Base-by-base conservation (phyloP, 2,329 filamentous ascomycete species). In the Aspergillus sp. region DNA sequence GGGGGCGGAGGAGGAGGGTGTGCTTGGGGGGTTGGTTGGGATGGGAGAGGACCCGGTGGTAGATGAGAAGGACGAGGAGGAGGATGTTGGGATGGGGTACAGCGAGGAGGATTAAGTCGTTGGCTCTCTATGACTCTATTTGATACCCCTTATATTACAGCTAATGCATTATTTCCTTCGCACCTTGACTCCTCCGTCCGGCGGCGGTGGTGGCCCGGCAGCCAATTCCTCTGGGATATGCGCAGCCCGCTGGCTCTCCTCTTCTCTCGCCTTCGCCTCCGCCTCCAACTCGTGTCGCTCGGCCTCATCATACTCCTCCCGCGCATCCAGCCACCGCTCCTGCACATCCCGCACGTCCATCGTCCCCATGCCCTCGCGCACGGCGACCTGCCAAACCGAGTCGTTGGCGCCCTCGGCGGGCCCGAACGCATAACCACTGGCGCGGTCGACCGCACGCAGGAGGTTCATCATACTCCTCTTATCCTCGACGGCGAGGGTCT, bases 401-500 rank as follows among this genome's bases (percentile, higher is more conserved):
- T 98, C 89, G 48, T 96, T 95, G 28, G 86, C 85, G 2, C 86
- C 89, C 55, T 95, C 86, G 0, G 86, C 82, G 4, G 81, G 74
- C 0, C 88, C 88, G 64, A 98, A 95, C 1, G 86, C 82, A 61
- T 96, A 96, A 0, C 91, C 91, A 7, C 85, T 81, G 0, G 91
- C 89, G 26, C 91, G 75, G 57, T 98, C 91, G 51, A 98, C 88
- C 1, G 89, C 80, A 28, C 82, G 78, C 32, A 98, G 66, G 3
- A 98, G 68, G 47, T 83, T 80, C 76, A 93, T 93, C 86, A 98
- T 95, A 54, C 84, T 93, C 62, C 82, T 84, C 59, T 94, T 95
- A 55, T 98, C 91, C 61, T 98, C 91, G 1, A 98, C 86, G 0
- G 91, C 88, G 17, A 98, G 66, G 1, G 93, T 93, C 56, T 96